These are phyloP conservation scores for Saccharum hybrid DNA, from an alignment of 202 grass and related monocot species.

Conservation along the genomic window DNA sequence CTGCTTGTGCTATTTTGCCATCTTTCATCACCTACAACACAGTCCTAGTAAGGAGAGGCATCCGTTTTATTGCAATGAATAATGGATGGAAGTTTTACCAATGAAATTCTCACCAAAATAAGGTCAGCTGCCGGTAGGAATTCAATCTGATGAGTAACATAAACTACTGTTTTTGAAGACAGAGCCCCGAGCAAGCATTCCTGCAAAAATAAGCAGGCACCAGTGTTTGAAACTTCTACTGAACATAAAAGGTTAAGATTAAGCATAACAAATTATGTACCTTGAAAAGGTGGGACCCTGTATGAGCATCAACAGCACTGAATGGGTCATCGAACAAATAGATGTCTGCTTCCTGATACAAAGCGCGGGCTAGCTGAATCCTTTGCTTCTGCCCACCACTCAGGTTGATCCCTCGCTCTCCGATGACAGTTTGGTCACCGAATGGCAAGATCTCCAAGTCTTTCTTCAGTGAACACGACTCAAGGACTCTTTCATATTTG, in stretches of 20 bases:
- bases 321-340: conserved; percentile 36
- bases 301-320: conserved; percentile 28
- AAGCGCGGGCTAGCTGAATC: conserved; percentile 21
- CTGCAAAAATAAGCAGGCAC: conserved; percentile 37
- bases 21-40: conserved; percentile 73
- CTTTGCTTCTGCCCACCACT: conserved; percentile 26
- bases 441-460: conserved; percentile 25
- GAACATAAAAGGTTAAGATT: background rate
- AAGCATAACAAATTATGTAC: background rate
- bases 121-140: conserved; percentile 69
- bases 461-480: conserved; percentile 27
- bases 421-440: conserved; percentile 27
- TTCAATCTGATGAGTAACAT: conserved; percentile 70
- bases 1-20: conserved; percentile 77
- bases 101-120: conserved; percentile 59
- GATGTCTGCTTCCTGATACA: conserved; percentile 29
- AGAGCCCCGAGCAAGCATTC: conserved; percentile 64
- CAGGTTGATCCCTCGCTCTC: conserved; percentile 31
- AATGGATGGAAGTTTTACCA: conserved; percentile 11
- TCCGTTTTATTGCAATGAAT: conserved; percentile 9
- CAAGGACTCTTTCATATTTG: conserved; percentile 34
- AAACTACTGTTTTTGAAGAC: conserved; percentile 68
- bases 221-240: background rate
- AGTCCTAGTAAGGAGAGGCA: conserved; percentile 28
- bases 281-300: conserved; percentile 33